phyloP scores from a whole-genome alignment of 768 basidiomycete species.

The Sutorius australiensis region DNA sequence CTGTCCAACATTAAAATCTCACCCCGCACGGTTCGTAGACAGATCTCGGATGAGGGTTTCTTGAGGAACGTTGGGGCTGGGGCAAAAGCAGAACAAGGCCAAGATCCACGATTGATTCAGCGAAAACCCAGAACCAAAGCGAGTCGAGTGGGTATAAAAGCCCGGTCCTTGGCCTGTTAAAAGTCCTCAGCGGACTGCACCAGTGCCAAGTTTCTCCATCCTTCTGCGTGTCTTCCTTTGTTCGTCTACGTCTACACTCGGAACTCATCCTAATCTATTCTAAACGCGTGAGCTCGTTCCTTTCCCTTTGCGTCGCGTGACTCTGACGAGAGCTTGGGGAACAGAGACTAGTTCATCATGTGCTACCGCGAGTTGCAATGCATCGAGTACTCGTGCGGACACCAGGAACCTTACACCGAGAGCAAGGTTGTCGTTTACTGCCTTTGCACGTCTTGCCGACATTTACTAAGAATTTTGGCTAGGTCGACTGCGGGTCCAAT shows the following conservation, averaged over 20 bases:
- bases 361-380: constrained; percentile 42
- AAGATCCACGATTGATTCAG: constrained; percentile 6
- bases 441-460: constrained; percentile 24
- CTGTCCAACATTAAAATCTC: constrained; percentile 19
- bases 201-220: constrained; percentile 1
- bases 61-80: constrained; percentile 1
- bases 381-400: constrained; percentile 37
- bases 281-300: constrained; percentile 16
- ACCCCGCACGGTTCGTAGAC: constrained; percentile 10
- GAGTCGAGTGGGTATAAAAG: constrained; percentile 21
- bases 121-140: not conserved
- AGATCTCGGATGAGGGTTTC: constrained; percentile 11
- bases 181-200: constrained; percentile 7
- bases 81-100: not conserved
- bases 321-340: constrained; percentile 6
- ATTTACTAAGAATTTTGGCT: not conserved
- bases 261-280: constrained; percentile 20
- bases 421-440: constrained; percentile 27
- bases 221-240: not conserved
- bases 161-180: not conserved
- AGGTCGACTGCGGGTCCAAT: constrained; percentile 43
- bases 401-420: constrained; percentile 30
- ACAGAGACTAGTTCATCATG: constrained; percentile 32
- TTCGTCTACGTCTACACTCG: constrained; percentile 4
- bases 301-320: not conserved